Conservation (phyloP, 2,329 filamentous ascomycete species). For the Fusarium coffeatum region DNA sequence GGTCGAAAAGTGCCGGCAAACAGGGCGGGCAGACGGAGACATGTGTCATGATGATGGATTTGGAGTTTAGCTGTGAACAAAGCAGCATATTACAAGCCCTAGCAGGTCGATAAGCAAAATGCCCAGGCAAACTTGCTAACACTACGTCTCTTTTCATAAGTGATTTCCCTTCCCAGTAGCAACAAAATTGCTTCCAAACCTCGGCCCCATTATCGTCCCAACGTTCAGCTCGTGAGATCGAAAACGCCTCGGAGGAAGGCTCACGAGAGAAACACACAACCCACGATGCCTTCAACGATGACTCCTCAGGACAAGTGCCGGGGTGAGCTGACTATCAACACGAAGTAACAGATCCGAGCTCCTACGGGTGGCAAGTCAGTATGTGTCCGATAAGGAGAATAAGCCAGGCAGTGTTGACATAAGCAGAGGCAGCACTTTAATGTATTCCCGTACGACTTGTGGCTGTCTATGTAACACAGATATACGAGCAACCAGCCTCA, state of each 20-base stretch:
- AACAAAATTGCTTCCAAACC: not conserved
- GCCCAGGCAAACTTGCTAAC: not conserved
- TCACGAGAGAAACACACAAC: not conserved
- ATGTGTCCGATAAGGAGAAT: not conserved
- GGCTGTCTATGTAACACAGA: not conserved
- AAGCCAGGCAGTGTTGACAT: not conserved
- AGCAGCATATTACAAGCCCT: not conserved
- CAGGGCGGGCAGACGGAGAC: not conserved
- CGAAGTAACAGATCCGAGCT: not conserved
- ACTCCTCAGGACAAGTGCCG: not conserved
- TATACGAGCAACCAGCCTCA: constrained; percentile 5
- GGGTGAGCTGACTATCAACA: not conserved
- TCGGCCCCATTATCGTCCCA: not conserved
- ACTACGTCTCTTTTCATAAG: not conserved
- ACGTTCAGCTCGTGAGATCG: not conserved
- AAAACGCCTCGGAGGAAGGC: not conserved
- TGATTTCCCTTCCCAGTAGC: not conserved
- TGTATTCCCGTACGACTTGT: not conserved
- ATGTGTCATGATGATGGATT: not conserved
- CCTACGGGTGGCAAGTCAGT: not conserved
- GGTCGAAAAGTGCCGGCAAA: not conserved
- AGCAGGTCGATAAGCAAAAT: not conserved
- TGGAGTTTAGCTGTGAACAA: not conserved
- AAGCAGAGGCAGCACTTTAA: not conserved
- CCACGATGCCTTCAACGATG: not conserved